phyloP scores from a whole-genome alignment of 1,284 basidiomycete genomes.

The Boletus sp. region DNA sequence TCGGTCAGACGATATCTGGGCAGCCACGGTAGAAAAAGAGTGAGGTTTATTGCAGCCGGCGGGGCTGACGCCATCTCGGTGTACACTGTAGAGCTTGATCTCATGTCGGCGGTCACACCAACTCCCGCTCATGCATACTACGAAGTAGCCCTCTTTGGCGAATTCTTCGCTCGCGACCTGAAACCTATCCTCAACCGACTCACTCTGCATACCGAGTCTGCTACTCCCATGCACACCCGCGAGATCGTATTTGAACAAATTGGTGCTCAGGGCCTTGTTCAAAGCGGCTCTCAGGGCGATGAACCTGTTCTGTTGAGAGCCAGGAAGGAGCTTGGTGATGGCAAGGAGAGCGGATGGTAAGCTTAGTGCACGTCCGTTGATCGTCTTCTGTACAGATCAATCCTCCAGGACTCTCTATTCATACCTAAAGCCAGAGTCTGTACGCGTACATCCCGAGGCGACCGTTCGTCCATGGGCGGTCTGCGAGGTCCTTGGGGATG shows the following conservation, averaged over 20 bases:
- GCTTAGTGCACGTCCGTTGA: constrained; percentile 15
- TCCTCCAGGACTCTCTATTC: constrained; percentile 63
- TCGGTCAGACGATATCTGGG: too few species aligned
- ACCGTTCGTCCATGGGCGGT: constrained; percentile 79
- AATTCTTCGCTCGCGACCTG: constrained; percentile 60
- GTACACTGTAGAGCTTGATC: not conserved
- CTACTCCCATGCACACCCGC: constrained; percentile 61
- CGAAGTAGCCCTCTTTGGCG: constrained; percentile 74
- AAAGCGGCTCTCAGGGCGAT: constrained; percentile 40
- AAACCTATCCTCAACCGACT: constrained; percentile 70
- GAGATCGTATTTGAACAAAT: constrained; percentile 74
- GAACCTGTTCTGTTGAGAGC: constrained; percentile 70
- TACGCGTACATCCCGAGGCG: constrained; percentile 72
- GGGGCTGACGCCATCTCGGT: too few species aligned
- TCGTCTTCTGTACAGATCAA: not conserved
- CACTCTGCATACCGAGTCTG: constrained; percentile 71
- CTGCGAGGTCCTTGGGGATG: constrained; percentile 71
- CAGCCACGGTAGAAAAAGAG: too few species aligned
- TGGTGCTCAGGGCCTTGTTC: constrained; percentile 56
- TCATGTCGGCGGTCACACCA: constrained; percentile 26
- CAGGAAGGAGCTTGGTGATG: constrained; percentile 63
- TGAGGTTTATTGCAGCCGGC: too few species aligned
- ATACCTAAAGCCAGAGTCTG: constrained; percentile 73
- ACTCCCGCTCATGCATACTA: constrained; percentile 56
- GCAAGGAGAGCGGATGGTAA: constrained; percentile 51